Evolutionary conservation across 768 basidiomycete species (phyloP), one percentile per base, ranked within the genome.

Genomic region (Suillus plorans): DNA sequence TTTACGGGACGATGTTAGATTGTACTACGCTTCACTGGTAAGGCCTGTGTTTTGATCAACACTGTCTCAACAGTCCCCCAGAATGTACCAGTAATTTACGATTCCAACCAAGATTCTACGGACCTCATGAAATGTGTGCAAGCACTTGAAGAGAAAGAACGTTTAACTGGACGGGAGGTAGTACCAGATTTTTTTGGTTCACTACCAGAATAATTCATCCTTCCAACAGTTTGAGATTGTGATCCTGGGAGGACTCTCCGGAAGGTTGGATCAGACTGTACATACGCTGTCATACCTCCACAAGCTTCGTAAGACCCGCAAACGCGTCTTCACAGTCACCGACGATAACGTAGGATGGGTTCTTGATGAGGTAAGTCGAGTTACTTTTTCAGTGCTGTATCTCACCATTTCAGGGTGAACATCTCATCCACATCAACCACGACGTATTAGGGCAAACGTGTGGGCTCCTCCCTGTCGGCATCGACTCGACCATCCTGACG

Each of bases 281-380:
- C 95, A 97, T 71, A 90, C 93, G 0, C 82, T 99, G 13, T 92
- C 95, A 3, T 85, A 89, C 57, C 77, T 99, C 1, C 86, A 95
- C 76, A 94, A 94, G 74, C 79, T 96, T 25, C 86, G 92, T 52
- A 84, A 81, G 69, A 76, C 63, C 25, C 81, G 88, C 37, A 73
- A 84, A 12, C 81, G 81, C 25, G 84, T 90, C 3, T 96, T 88
- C 73, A 92, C 85, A 0, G 80, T 96, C 13, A 94, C 93, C n/a
- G 92, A 95, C 60, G 95, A 98, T 57, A 95, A 90, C 67, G 81
- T 97, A 14, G 93, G 89, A 4, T 98, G 97, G 92, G 88, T 96
- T 0, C 83, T 99, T 3, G 87, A 92, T 65, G 77, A 80, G 64
- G 96, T 95, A 70, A 66, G 82, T 77, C 18, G 18, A 14, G 42